These are phyloP conservation scores for Jatropha podagrica DNA, from an alignment of 441 rosid species.

Conservation along the genomic window DNA sequence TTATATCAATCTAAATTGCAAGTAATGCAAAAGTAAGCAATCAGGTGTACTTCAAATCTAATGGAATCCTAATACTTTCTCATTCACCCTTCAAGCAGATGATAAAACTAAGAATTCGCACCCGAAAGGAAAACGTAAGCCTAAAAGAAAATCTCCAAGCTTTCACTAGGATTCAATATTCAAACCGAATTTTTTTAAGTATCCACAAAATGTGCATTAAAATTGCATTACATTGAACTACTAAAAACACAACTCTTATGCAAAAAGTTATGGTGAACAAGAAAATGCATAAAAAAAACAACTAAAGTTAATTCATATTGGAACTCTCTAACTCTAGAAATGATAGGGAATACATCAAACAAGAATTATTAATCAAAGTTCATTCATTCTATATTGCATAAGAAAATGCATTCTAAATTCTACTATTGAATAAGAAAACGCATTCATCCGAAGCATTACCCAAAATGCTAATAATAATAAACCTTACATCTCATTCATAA, in stretches of 20 bases:
- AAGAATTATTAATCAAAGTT: not conserved
- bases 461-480: slow-evolving; percentile 4
- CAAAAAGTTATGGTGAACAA: not conserved
- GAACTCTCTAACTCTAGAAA: not conserved
- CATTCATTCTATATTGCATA: not conserved
- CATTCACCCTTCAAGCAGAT: no score
- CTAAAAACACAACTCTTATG: not conserved
- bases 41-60: no score
- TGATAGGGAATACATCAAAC: not conserved
- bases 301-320: not conserved
- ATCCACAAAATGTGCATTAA: not conserved
- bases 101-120: not conserved
- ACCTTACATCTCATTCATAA: slow-evolving; percentile 15
- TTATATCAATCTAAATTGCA: no score
- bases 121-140: not conserved
- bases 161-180: not conserved
- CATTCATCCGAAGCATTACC: not conserved
- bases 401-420: slow-evolving; percentile 3
- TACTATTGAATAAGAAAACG: not conserved
- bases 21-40: no score
- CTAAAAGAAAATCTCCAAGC: not conserved
- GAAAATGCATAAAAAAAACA: not conserved
- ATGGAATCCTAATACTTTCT: no score
- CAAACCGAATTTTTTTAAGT: not conserved
- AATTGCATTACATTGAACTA: not conserved